Percentiles rank a stretch among this genome's conserved stretches.
Conservation (phyloP, 2,329 filamentous ascomycete species). For the Cercospora zeina region DNA sequence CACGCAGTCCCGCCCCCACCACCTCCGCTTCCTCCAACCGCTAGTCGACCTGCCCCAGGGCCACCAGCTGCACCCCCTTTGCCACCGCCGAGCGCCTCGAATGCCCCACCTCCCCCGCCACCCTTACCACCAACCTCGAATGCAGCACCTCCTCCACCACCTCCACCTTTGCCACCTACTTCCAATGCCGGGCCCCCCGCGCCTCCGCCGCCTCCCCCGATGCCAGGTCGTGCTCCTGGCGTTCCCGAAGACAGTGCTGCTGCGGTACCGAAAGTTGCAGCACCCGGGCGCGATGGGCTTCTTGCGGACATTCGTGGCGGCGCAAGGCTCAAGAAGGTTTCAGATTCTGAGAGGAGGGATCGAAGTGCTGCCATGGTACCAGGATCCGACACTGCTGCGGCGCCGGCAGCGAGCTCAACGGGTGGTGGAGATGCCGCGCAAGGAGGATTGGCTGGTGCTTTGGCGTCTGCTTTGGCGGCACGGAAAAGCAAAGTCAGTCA, state of each 20-base stretch:
- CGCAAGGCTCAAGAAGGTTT: constrained; percentile 70
- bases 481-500: constrained; percentile 92
- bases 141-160: constrained; percentile 38
- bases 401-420: constrained; percentile 56
- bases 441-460: constrained; percentile 49
- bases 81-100: constrained; percentile 43
- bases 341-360: constrained; percentile 68
- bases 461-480: constrained; percentile 81
- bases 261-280: constrained; percentile 21
- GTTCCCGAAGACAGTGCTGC: constrained; percentile 46
- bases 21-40: constrained; percentile 39
- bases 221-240: constrained; percentile 45
- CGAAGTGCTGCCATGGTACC: constrained; percentile 65
- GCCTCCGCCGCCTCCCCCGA: constrained; percentile 48
- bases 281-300: constrained; percentile 58
- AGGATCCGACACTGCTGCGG: constrained; percentile 55
- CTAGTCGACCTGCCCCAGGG: constrained; percentile 37
- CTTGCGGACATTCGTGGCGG: constrained; percentile 70
- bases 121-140: constrained; percentile 22
- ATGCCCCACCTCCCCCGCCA: constrained; percentile 18
- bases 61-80: constrained; percentile 48
- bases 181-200: constrained; percentile 41
- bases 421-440: constrained; percentile 54
- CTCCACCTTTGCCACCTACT: constrained; percentile 45
- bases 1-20: constrained; percentile 34